Conservation (phyloP, 331 rosid genomes). For the Erythrophleum ivorense region DNA sequence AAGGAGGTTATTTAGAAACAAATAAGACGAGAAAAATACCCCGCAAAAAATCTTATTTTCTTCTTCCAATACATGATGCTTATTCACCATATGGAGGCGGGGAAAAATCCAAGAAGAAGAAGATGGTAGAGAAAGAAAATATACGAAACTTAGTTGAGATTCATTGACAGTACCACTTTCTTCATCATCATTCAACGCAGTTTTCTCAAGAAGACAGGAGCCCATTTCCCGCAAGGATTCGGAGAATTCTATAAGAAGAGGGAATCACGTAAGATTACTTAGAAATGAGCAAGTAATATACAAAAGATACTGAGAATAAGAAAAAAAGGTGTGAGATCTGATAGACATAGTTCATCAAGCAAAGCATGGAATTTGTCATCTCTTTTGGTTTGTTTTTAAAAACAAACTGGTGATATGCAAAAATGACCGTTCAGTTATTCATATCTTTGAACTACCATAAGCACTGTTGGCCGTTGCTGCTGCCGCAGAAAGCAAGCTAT, state of each 20-base stretch:
- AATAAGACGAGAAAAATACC: too few species aligned
- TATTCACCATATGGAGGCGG: background rate
- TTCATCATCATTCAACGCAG: slow-evolving; percentile 87
- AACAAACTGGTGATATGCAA: background rate
- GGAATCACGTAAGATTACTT: background rate
- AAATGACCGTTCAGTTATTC: background rate
- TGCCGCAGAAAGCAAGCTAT: slow-evolving; percentile 92
- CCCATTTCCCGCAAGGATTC: slow-evolving; percentile 94
- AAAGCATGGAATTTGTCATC: background rate
- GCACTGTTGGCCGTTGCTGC: slow-evolving; percentile 98
- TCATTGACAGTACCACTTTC: slow-evolving; percentile 71
- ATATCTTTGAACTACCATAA: slow-evolving; percentile 58
- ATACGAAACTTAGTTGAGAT: background rate
- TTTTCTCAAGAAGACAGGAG: slow-evolving; percentile 94
- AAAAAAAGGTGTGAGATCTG: background rate
- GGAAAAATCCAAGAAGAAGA: too few species aligned
- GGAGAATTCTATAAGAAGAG: slow-evolving; percentile 66
- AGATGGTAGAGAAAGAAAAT: background rate
- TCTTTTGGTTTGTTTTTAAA: background rate
- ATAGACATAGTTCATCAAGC: slow-evolving; percentile 5
- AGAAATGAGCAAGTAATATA: background rate
- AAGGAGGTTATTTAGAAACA: background rate
- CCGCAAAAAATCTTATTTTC: background rate
- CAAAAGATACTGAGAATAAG: background rate
- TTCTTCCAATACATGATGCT: background rate